Conservation (phyloP, 1,284 basidiomycete species). For the Cutaneotrichosporon cyanovorans region DNA sequence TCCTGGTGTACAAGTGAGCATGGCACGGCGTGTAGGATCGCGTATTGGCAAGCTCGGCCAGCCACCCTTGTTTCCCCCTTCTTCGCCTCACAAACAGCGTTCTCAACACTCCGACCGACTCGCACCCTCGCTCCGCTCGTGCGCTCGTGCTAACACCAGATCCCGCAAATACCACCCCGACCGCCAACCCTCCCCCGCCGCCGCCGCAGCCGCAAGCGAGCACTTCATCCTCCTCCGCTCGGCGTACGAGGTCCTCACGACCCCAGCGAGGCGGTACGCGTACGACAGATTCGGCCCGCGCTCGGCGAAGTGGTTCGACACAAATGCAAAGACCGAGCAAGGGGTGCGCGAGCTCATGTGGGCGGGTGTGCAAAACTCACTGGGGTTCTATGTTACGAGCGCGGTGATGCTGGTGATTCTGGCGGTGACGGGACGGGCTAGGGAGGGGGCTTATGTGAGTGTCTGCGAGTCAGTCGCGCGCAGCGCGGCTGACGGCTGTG, state of each 20-base stretch:
- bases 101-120: background rate
- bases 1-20: too few species aligned
- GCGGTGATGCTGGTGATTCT: slow-evolving; percentile 5
- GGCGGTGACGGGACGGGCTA: slow-evolving; percentile 52
- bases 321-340: background rate
- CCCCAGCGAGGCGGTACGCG: slow-evolving; percentile 71
- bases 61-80: background rate
- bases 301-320: slow-evolving; percentile 1
- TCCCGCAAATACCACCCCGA: slow-evolving; percentile 73
- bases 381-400: slow-evolving; percentile 7
- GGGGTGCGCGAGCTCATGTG: slow-evolving; percentile 8
- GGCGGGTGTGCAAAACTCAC: background rate
- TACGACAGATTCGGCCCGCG: slow-evolving; percentile 54
- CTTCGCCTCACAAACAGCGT: background rate
- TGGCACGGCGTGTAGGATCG: too few species aligned
- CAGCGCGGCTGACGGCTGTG: too few species aligned
- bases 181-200: slow-evolving; percentile 54
- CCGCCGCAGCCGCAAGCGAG: slow-evolving; percentile 48
- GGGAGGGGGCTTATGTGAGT: slow-evolving; percentile 61
- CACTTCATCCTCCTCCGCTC: slow-evolving; percentile 63
- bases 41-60: too few species aligned
- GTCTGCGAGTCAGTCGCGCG: background rate
- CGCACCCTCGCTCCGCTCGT: background rate
- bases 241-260: slow-evolving; percentile 70
- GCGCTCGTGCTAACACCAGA: slow-evolving; percentile 12